phyloP scores from a whole-genome alignment of 2,329 filamentous ascomycete genomes.

The Fusarium decemcellulare region DNA sequence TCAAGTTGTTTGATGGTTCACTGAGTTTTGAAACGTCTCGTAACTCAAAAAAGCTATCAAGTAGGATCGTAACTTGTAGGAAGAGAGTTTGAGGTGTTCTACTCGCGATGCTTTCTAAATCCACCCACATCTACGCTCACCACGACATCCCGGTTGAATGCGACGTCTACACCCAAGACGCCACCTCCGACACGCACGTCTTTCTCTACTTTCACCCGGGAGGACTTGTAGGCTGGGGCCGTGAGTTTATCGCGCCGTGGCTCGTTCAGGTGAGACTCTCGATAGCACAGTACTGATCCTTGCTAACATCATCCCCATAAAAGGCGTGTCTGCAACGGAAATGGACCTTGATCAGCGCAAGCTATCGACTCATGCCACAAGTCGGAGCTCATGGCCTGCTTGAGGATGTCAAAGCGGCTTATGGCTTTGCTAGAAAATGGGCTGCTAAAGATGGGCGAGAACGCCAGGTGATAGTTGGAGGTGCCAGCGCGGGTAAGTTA shows the following conservation, averaged over 20 bases:
- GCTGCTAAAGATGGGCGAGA: conserved; percentile 15
- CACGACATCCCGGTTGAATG: conserved; percentile 53
- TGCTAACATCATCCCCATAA: background rate
- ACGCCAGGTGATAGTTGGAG: conserved; percentile 50
- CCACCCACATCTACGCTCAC: conserved; percentile 47
- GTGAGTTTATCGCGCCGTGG: conserved; percentile 53
- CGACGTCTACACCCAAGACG: conserved; percentile 50
- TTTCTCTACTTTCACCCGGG: conserved; percentile 56
- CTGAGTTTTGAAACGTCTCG: background rate
- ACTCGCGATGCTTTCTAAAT: conserved; percentile 44
- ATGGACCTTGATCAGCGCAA: conserved; percentile 53
- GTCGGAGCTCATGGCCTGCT: conserved; percentile 46
- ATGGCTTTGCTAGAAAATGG: conserved; percentile 48
- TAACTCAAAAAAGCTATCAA: background rate
- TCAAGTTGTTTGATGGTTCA: too few species aligned
- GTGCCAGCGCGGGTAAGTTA: conserved; percentile 52
- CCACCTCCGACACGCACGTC: conserved; percentile 46
- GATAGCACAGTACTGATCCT: background rate
- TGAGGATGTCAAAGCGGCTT: conserved; percentile 51
- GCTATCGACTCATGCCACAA: conserved; percentile 55
- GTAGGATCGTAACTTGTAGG: too few species aligned
- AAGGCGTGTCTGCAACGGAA: conserved; percentile 49
- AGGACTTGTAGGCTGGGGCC: conserved; percentile 51
- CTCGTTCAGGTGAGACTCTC: conserved; percentile 50
- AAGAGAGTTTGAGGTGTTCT: too few species aligned